Evolutionary conservation across 2,329 filamentous ascomycete species (phyloP), one percentile per base, ranked within the genome.

Genomic region (Penicillium sp.): DNA sequence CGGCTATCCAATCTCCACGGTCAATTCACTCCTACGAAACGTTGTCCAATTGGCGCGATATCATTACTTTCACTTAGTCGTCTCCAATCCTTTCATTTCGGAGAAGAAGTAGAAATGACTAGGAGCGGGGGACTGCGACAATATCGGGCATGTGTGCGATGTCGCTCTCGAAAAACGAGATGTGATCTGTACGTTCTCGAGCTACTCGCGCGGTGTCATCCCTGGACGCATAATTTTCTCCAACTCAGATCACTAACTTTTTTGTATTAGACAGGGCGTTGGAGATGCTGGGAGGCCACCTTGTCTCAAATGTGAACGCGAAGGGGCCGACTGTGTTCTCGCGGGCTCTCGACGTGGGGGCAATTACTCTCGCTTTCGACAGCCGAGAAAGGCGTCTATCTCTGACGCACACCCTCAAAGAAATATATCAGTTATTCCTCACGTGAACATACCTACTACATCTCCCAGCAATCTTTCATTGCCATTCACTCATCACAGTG

Each of bases 111-210:
- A n/a, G 23, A 27, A 26, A 48, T 48, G 45, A 48, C 45, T 23
- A 48, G 27, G n/a, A 26, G 45, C 9, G 15, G n/a, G 6, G 45
- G 45, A 17, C 21, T 48, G 8, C 24, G 34, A 33, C 33, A 40
- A 37, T 48, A 48, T 24, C 45, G 45, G 13, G 45, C 45, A 7
- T 48, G 45, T 24, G 45, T 48, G 26, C 26, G 45, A 17, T 48
- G 45, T 41, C 45, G 45, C 6, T 48, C 45, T 29, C 23, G 45
- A 26, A 48, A 48, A 23, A 40, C 45, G n/a, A n/a, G 34, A 29
- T 48, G 45, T 41, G 45, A 48, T 41, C 21, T 48, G 45, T 48
- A 17, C 21, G 44, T 47, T 26, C 4, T 18, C 15, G 8, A 20
- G 21, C 13, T 20, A 2, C 23, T 17, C 15, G 4, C 7, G 17